Evolutionary conservation across 129 eudicot genomes (phyloP).

Genomic region (Lactuca saligna): DNA sequence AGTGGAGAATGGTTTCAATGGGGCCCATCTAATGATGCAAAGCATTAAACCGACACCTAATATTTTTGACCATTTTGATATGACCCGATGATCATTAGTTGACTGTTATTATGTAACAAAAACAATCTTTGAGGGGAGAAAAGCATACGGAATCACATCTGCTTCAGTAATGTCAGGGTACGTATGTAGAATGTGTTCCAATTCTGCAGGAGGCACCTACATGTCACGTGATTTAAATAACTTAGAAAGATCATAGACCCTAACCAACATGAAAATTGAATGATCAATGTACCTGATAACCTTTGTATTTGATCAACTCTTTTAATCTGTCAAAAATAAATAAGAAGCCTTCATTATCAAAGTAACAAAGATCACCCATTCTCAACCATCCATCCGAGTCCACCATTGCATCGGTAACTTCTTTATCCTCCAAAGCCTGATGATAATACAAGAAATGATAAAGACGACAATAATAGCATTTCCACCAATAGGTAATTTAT

Average conservation of each 20-base stretch:
- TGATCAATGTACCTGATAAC: conserved; percentile 41
- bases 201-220: conserved; percentile 74
- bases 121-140: neutral
- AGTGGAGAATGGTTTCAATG: neutral
- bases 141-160: conserved; percentile 68
- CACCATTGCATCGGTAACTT: conserved; percentile 34
- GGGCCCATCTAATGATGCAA: conserved; percentile 1
- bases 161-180: conserved; percentile 65
- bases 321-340: conserved; percentile 46
- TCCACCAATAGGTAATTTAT: too few relatives aligned
- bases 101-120: neutral
- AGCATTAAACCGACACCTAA: too few relatives aligned
- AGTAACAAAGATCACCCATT: conserved; percentile 58
- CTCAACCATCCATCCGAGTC: conserved; percentile 48
- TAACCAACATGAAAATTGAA: neutral
- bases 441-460: too few relatives aligned
- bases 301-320: conserved; percentile 57
- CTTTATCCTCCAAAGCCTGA: conserved; percentile 44
- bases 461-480: too few relatives aligned
- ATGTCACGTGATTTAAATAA: neutral
- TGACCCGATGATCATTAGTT: too few relatives aligned
- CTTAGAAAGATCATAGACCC: neutral
- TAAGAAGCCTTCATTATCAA: conserved; percentile 52
- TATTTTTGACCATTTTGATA: too few relatives aligned
- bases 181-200: conserved; percentile 59